Evolutionary conservation across 2,329 filamentous ascomycete species (phyloP), one percentile per base, ranked within the genome.

Genomic region (Paracorniculantispora psalliotae): DNA sequence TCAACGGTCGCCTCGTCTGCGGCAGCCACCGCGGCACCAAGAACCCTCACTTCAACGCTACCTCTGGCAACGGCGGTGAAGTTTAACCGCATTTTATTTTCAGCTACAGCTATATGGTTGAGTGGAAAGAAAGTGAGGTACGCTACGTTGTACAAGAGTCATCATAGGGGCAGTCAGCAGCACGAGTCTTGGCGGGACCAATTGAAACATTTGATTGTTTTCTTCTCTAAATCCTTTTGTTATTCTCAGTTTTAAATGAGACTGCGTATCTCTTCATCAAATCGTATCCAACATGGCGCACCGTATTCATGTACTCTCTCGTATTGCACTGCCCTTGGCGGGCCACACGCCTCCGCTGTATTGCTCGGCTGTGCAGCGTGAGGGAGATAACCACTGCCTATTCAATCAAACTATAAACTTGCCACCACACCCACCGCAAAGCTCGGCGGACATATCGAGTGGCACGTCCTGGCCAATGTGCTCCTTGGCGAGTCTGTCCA

Each of bases 371-470:
- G n/a, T n/a, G n/a, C n/a, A n/a, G n/a, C n/a, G n/a, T n/a, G n/a
- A n/a, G n/a, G n/a, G n/a, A n/a, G n/a, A n/a, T n/a, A 37, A 15
- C 10, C 17, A 12, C 6, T 15, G 33, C 17, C 33, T 37, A 15
- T 21, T 33, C 33, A n/a, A 43, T 69, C 44, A 75, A 21, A 71
- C 67, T 0, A 77, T 69, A 63, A 77, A 77, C 63, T 77, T 77
- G 15, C 75, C 75, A 1, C 74, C 74, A 47, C 75, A 77, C 0
- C 71, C 71, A 17, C 75, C 75, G 21, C 75, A 77, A 4, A 68
- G 64, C 39, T 75, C 71, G 1, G 67, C 69, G 4, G 69, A 67
- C 5, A 69, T 63, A 26, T 72, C 69, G 2, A 73, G 62, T 28
- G 62, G 60, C 4, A 67, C 66, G 1, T 67, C 69, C 0, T 63